Evolutionary conservation across 164 flowering plant genomes (phyloP).

Genomic region (Aristolochia contorta): DNA sequence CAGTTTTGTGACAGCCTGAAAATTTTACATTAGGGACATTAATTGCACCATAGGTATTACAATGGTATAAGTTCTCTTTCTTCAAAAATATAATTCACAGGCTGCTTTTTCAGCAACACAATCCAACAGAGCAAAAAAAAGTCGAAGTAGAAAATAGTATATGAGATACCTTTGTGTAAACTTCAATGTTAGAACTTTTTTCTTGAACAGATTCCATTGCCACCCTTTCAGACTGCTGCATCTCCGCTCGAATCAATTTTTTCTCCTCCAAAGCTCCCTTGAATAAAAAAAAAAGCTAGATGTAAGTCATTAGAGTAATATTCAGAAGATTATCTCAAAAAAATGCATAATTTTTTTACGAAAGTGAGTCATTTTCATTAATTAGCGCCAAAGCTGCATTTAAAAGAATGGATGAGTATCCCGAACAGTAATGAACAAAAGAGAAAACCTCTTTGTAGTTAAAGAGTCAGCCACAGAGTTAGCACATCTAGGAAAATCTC

Average conservation of each 20-base stretch:
- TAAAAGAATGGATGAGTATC: too few species aligned
- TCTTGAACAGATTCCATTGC: slow-evolving; percentile 63
- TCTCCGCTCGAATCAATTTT: slow-evolving; percentile 38
- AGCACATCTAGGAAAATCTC: too few species aligned
- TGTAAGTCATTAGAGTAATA: neutral
- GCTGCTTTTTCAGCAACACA: neutral
- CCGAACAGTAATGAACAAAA: too few species aligned
- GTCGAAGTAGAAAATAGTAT: neutral
- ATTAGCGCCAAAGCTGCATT: too few species aligned
- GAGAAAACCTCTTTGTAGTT: too few species aligned
- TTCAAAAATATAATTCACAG: neutral
- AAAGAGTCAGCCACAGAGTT: too few species aligned
- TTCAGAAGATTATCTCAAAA: too few species aligned
- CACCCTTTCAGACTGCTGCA: slow-evolving; percentile 57
- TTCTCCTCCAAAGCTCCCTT: slow-evolving; percentile 80
- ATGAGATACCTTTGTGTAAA: slow-evolving; percentile 52
- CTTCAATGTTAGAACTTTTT: slow-evolving; percentile 45
- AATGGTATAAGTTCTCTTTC: neutral
- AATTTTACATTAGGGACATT: neutral
- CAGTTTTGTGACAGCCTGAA: slow-evolving; percentile 66
- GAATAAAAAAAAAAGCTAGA: neutral
- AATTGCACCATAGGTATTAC: neutral
- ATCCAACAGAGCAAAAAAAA: neutral
- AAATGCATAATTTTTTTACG: too few species aligned
- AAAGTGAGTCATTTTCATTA: too few species aligned